phyloP scores from a whole-genome alignment of 1,139 yeast genomes.

The Candida sojae region DNA sequence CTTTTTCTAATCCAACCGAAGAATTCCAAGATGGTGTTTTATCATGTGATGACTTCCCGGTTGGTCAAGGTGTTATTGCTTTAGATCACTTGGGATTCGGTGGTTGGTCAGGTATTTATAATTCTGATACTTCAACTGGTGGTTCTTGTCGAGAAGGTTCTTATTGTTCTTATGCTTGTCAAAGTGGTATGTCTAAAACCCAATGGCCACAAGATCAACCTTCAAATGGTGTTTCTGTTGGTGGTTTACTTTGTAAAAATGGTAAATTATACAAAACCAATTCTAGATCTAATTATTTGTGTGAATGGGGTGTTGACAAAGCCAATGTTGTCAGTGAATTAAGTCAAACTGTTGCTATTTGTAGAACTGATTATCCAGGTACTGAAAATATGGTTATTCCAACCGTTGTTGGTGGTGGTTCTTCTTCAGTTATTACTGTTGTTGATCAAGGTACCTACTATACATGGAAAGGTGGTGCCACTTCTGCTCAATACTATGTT shows the following conservation, averaged over 20 bases:
- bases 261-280: slow-evolving; percentile 73
- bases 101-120: slow-evolving; percentile 70
- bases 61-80: slow-evolving; percentile 74
- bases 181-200: slow-evolving; percentile 88
- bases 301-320: slow-evolving; percentile 74
- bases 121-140: slow-evolving; percentile 69
- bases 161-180: slow-evolving; percentile 85
- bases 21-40: slow-evolving; percentile 65
- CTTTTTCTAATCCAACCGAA: slow-evolving; percentile 52
- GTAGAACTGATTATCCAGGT: slow-evolving; percentile 90
- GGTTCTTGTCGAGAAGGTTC: slow-evolving; percentile 68
- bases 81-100: slow-evolving; percentile 54
- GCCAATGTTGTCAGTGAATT: slow-evolving; percentile 63
- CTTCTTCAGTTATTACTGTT: slow-evolving; percentile 58
- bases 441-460: slow-evolving; percentile 65
- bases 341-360: slow-evolving; percentile 62
- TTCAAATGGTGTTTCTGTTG: slow-evolving; percentile 71
- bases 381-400: slow-evolving; percentile 87
- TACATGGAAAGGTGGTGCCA: slow-evolving; percentile 63
- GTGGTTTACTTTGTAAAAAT: slow-evolving; percentile 71
- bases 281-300: slow-evolving; percentile 57
- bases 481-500: slow-evolving; percentile 80
- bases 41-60: slow-evolving; percentile 61
- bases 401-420: slow-evolving; percentile 65
- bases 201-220: slow-evolving; percentile 84